These are phyloP conservation scores for Pogostemon cablin DNA, from an alignment of 257 asterid species.

Conservation along the genomic window DNA sequence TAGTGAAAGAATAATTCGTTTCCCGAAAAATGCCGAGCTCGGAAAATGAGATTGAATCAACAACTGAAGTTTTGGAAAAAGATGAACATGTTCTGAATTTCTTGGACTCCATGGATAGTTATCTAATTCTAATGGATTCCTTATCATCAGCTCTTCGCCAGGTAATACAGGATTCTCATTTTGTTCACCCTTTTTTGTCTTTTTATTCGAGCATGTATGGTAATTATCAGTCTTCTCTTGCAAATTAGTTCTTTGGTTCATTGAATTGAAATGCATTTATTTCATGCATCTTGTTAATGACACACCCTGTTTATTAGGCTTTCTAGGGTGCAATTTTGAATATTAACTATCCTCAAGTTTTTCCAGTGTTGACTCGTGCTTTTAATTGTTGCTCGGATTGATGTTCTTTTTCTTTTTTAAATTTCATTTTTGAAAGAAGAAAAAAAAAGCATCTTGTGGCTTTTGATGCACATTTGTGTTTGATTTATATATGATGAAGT, in stretches of 20 bases:
- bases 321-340: constrained; percentile 18
- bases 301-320: background rate
- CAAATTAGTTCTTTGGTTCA: constrained; percentile 1
- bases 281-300: constrained; percentile 18
- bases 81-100: constrained; percentile 60
- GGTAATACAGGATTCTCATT: constrained; percentile 41
- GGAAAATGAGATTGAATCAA: constrained; percentile 41
- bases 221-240: background rate
- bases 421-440: too few relatives aligned
- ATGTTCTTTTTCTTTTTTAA: background rate
- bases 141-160: constrained; percentile 82
- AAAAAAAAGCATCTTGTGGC: background rate
- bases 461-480: constrained; percentile 9
- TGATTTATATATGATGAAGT: constrained; percentile 25
- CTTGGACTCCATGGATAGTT: constrained; percentile 76
- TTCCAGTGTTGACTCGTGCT: constrained; percentile 2
- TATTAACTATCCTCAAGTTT: constrained; percentile 3
- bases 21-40: constrained; percentile 40
- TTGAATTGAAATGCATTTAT: background rate
- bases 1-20: background rate
- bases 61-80: constrained; percentile 29
- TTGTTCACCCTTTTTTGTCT: constrained; percentile 19
- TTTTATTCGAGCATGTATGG: constrained; percentile 5
- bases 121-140: constrained; percentile 63
- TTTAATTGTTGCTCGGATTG: constrained; percentile 3